Base-by-base conservation (phyloP, 495 filamentous ascomycete genomes). In the Lophiotrema nucula region DNA sequence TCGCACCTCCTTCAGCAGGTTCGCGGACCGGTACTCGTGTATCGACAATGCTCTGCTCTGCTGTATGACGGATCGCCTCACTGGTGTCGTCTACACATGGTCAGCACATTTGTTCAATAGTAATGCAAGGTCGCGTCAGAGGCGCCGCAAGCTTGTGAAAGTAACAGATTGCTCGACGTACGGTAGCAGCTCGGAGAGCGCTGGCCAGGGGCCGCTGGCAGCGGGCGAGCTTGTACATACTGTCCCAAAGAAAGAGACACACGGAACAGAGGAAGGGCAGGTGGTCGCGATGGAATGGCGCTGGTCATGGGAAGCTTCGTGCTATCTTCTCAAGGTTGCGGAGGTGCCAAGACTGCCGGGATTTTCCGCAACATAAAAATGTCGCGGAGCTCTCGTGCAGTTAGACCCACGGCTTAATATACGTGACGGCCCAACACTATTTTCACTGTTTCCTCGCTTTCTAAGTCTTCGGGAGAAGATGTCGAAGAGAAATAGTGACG, bases 11-110 rank as follows among this genome's bases (percentile, higher is more conserved):
- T 88, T 86, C 66, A 98, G 80, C 49, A 98, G 84, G 60, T 88
- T 85, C 64, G 90, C 89, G 46, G 93, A 96, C 68, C 91, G 84
- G 79, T 96, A 97, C 77, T 98, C 93, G 79, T 98, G 93, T 65
- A 97, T 95, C 60, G 89, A 92, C 64, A 98, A 83, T 62, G 86
- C 85, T 73, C 93, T 85, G 77, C 85, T 86, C 74, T 96, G 92
- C 70, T 86, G 83, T 67, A 76, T 66, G 59, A 75, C 72, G 49
- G 79, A 69, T 62, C 72, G 77, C 64, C 74, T 77, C 41, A 79
- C 57, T 53, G 79, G 76, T 6, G 76, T 70, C 53, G 77, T 71
- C 79, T 84, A 67, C 53, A 46, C 47, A 24, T 45, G 39, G 38
- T 70, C 70, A 72, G 66, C 51, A 62, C 6, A 45, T n/a, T n/a